phyloP scores from a whole-genome alignment of 177 flowering plant genomes.

The Tripterygium wilfordii region DNA sequence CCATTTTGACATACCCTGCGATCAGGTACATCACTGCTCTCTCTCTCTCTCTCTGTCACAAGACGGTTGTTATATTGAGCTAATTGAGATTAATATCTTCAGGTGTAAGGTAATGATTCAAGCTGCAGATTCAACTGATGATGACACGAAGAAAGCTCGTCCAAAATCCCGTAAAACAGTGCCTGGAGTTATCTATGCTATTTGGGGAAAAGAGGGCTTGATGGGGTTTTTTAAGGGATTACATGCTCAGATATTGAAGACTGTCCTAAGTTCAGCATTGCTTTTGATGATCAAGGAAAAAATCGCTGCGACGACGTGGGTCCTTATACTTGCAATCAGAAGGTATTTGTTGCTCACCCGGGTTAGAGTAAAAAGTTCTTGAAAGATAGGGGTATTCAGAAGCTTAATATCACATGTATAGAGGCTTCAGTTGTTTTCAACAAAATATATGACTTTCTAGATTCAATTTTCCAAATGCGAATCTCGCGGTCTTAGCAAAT shows the following conservation, averaged over 20 bases:
- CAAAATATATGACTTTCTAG: too few relatives aligned
- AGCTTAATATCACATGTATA: too few relatives aligned
- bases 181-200: slow-evolving; percentile 19
- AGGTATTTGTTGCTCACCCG: slow-evolving; percentile 29
- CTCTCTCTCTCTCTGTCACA: neutral
- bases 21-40: slow-evolving; percentile 25
- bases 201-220: slow-evolving; percentile 36
- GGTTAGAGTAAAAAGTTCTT: slow-evolving; percentile 23
- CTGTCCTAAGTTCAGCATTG: slow-evolving; percentile 45
- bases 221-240: slow-evolving; percentile 46
- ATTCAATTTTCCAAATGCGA: too few relatives aligned
- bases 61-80: neutral
- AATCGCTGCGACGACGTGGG: slow-evolving; percentile 33
- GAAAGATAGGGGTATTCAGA: too few relatives aligned
- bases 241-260: slow-evolving; percentile 45
- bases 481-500: too few relatives aligned
- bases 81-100: too few relatives aligned
- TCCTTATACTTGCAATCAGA: slow-evolving; percentile 35
- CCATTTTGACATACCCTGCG: slow-evolving; percentile 43
- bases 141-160: slow-evolving; percentile 11
- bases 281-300: slow-evolving; percentile 57
- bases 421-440: too few relatives aligned
- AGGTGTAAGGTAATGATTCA: slow-evolving; percentile 61
- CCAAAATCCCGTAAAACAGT: slow-evolving; percentile 26
- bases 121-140: slow-evolving; percentile 35